Base-by-base conservation (phyloP, 2,329 filamentous ascomycete species). In the Allantophomopsis lycopodina region DNA sequence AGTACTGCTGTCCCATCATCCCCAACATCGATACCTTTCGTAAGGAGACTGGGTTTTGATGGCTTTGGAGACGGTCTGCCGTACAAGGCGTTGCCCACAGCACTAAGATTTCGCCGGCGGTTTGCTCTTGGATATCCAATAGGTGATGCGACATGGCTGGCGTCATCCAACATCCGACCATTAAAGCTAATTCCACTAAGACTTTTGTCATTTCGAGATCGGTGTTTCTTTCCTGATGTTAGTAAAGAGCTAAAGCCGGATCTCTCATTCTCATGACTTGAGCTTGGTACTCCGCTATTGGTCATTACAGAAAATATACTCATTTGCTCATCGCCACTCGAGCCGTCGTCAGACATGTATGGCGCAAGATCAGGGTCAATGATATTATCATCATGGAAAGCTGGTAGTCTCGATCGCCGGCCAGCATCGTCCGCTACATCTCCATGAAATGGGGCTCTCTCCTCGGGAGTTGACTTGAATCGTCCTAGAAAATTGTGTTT, bases 361-460 rank as follows among this genome's bases (percentile, higher is more conserved):
- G 86, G 83, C 5, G 88, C 89, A 40, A 98, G 66, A 53, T 98
- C 91, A 1, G 91, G 91, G 55, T 98, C 91, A 49, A 98, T 96
- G 49, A 98, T 94, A 54, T 91, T 96, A 63, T 98, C 91, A 54
- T 91, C 87, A 56, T 98, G 91, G 50, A 98, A 96, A n/a, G 87
- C 87, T 13, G 88, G 81, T 30, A 94, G 70, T 33, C 77, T 76
- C 7, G 75, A 65, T 46, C 78, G 80, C 46, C 71, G 76, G 4
- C 69, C 64, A 36, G 69, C 62, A 42, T 87, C 80, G 39, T 93
- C 76, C 8, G 66, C 76, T 10, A 77, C 69, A 42, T 81, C 82
- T 40, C 87, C 69, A 51, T 84, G 85, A 48, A 96, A 96, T 0
- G 91, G 91, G 0, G 85, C 89, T 42, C 84, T 73, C 45, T 95